Conservation (phyloP, 345 rosid genomes). For the Erodium maritimum region DNA sequence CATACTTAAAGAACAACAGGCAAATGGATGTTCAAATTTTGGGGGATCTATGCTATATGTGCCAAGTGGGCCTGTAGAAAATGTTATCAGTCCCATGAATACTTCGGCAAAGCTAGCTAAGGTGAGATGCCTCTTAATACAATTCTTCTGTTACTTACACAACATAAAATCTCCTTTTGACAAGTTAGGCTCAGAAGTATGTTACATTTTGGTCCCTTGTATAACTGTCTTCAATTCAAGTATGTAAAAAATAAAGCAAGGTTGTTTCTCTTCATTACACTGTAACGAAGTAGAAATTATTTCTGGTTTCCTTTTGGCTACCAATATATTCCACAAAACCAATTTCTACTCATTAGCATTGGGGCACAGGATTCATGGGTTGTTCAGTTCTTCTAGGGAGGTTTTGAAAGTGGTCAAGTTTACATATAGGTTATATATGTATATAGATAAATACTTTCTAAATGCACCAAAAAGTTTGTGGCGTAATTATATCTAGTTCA, state of each 20-base stretch:
- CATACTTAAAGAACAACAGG: slow-evolving; percentile 36
- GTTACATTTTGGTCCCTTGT: not conserved
- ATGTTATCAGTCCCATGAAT: slow-evolving; percentile 24
- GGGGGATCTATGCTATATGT: slow-evolving; percentile 31
- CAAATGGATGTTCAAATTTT: slow-evolving; percentile 33
- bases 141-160: not conserved
- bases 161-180: not conserved
- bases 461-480: too few species aligned
- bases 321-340: not conserved
- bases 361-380: not conserved
- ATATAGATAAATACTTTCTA: too few species aligned
- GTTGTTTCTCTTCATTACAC: not conserved
- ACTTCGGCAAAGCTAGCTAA: slow-evolving; percentile 28
- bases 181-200: not conserved
- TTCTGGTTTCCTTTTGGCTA: not conserved
- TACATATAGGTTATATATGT: not conserved
- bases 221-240: not conserved
- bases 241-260: not conserved
- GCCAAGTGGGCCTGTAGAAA: slow-evolving; percentile 35
- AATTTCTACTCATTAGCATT: not conserved
- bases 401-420: not conserved
- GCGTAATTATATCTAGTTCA: not conserved
- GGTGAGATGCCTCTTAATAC: slow-evolving; percentile 16
- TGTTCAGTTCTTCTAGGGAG: not conserved
- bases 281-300: not conserved